phyloP scores from a whole-genome alignment of 2,329 filamentous ascomycete genomes.

The Thielaviopsis ethacetica region DNA sequence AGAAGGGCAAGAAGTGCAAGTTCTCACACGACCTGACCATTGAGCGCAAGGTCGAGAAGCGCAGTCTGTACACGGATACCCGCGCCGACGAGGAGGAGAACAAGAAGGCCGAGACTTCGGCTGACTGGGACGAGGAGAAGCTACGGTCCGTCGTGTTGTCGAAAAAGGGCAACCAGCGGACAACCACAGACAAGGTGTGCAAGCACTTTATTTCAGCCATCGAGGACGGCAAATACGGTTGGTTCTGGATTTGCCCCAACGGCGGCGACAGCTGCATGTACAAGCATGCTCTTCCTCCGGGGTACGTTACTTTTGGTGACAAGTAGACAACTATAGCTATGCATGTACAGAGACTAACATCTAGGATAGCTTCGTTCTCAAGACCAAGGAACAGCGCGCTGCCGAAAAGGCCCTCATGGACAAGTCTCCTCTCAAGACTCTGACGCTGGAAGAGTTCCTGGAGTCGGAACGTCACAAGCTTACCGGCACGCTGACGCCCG shows the following conservation, averaged over 20 bases:
- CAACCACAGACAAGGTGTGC: conserved; percentile 96
- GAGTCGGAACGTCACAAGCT: conserved; percentile 94
- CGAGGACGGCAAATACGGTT: conserved; percentile 96
- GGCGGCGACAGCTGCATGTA: conserved; percentile 98
- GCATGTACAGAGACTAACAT: not conserved
- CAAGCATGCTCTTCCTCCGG: conserved; percentile 83
- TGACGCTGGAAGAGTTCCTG: conserved; percentile 93
- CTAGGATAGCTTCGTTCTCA: conserved; percentile 63
- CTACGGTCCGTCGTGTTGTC: conserved; percentile 76
- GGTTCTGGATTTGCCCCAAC: conserved; percentile 98
- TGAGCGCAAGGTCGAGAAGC: conserved; percentile 87
- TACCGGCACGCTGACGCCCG: conserved; percentile 77
- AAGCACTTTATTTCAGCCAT: conserved; percentile 96
- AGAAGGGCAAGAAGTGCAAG: conserved; percentile 96
- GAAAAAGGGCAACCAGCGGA: conserved; percentile 94
- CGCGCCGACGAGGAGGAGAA: conserved; percentile 56
- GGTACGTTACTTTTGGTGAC: conserved; percentile 41
- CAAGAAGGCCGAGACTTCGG: conserved; percentile 84
- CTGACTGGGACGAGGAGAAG: conserved; percentile 96
- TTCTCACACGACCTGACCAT: conserved; percentile 84
- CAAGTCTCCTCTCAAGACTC: conserved; percentile 83
- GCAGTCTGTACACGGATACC: conserved; percentile 73
- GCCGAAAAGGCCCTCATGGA: conserved; percentile 92
- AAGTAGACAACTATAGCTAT: not conserved
- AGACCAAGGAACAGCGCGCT: conserved; percentile 91